A percentile compares a stretch with the other conserved stretches of the same genome.
Evolutionary conservation across 495 filamentous ascomycete species (phyloP).

Genomic region (Aspergillus conjunctus): DNA sequence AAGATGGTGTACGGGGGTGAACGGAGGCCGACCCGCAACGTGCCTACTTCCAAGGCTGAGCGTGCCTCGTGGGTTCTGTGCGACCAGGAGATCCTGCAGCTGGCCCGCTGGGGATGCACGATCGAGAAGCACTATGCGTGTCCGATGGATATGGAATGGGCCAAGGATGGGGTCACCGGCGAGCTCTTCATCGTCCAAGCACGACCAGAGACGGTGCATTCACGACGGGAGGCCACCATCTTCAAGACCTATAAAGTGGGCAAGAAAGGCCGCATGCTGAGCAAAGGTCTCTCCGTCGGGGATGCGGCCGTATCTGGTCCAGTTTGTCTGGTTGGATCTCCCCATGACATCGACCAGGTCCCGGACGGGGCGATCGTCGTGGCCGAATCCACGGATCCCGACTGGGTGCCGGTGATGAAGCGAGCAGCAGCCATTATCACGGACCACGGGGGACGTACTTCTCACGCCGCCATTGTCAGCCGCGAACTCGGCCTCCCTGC

Average conservation of each 20-base stretch:
- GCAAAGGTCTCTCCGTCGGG: constrained; percentile 33
- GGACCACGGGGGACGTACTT: constrained; percentile 44
- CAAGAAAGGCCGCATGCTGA: constrained; percentile 30
- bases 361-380: constrained; percentile 35
- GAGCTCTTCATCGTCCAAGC: constrained; percentile 43
- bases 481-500: constrained; percentile 41
- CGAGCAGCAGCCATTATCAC: constrained; percentile 37
- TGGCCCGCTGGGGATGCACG: constrained; percentile 38
- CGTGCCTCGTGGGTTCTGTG: constrained; percentile 31
- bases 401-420: constrained; percentile 46
- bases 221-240: constrained; percentile 26
- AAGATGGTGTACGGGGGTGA: constrained; percentile 26
- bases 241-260: constrained; percentile 36
- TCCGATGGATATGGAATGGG: constrained; percentile 46
- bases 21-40: constrained; percentile 31
- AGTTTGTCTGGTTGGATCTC: constrained; percentile 34
- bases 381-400: constrained; percentile 36
- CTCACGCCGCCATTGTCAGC: constrained; percentile 44
- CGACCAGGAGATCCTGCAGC: constrained; percentile 36
- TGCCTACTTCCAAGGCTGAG: constrained; percentile 41
- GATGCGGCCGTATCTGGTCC: constrained; percentile 37
- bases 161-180: constrained; percentile 36
- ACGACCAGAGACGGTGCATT: constrained; percentile 42
- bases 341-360: constrained; percentile 35
- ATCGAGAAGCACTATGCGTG: constrained; percentile 40